Conservation (phyloP, 2,329 filamentous ascomycete species). For the Cladophialophora chaetospira region DNA sequence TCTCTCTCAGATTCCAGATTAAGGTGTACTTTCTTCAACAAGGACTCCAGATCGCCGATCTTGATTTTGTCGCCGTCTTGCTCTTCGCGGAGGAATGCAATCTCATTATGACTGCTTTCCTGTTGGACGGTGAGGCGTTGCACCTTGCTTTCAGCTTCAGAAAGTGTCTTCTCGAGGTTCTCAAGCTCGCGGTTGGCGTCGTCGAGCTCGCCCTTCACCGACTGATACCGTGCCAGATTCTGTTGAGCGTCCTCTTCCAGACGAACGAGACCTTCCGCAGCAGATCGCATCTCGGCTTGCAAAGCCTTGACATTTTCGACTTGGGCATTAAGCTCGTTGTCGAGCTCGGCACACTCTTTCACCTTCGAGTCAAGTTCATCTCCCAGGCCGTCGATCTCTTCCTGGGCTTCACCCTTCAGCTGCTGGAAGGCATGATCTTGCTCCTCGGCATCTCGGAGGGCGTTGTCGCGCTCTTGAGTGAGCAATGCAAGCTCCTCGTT, state of each 20-base stretch:
- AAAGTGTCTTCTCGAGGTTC: constrained; percentile 77
- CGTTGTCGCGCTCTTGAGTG: constrained; percentile 83
- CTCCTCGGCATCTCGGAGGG: constrained; percentile 70
- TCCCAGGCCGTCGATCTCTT: constrained; percentile 60
- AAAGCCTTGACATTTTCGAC: constrained; percentile 88
- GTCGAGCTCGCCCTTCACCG: constrained; percentile 77
- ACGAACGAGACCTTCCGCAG: constrained; percentile 81
- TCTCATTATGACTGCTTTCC: constrained; percentile 89
- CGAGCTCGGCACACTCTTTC: constrained; percentile 69
- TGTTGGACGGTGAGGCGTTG: constrained; percentile 86
- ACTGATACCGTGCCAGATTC: constrained; percentile 75
- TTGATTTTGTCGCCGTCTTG: constrained; percentile 98
- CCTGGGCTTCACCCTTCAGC: constrained; percentile 60
- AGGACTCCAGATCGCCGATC: constrained; percentile 88
- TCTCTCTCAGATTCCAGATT: constrained; percentile 83
- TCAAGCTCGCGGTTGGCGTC: constrained; percentile 87
- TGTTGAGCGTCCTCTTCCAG: constrained; percentile 86
- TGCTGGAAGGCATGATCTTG: constrained; percentile 55
- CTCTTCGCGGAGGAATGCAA: constrained; percentile 92
- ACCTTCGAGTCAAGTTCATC: constrained; percentile 71
- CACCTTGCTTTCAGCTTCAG: constrained; percentile 83
- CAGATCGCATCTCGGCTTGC: constrained; percentile 88
- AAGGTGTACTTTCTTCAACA: constrained; percentile 76
- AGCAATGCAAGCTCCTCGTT: constrained; percentile 78
- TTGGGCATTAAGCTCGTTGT: constrained; percentile 71